Base-by-base conservation (phyloP, 2,329 filamentous ascomycete genomes). In the Salinomyces thailandicus region DNA sequence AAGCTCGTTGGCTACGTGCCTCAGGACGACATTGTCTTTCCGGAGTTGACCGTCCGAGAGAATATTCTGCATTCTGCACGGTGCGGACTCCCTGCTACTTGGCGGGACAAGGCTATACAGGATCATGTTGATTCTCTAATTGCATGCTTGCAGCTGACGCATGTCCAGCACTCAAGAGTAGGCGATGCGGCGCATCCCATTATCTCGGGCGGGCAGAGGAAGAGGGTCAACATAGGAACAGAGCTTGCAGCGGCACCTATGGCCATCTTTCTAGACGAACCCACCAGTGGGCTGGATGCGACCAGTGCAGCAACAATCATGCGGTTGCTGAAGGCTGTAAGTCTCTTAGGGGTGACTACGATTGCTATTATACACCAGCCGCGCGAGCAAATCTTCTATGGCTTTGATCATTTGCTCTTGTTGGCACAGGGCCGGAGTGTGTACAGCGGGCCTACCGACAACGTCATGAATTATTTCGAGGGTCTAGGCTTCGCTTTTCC, bases 1-100 rank as follows among this genome's bases (percentile, higher is more conserved):
- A 74, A 75, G 49, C 59, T 76, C 39, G 74, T 77, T 17, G 73
- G 73, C 15, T 77, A 75, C 41, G 73, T 78, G 3, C 73, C 74
- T 1, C 73, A 78, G 46, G 71, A 77, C 42, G 75, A 77, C 49
- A 66, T 77, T 17, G 65, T 77, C 3, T 60, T 76, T 7, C 69
- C 72, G 0, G 71, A 78, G 48, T 54, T 78, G 31, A 78, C 73
- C 0, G 73, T 78, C 4, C 66, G 67, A 34, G 75, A 79, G 51
- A 78, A 77, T 39, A 75, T 79, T 28, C 57, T 75, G 4, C 72
- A 77, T 43, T 75, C 72, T 0, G 74, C 72, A 12, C 62, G 66
- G 11, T 62, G 75, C 20, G 64, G 71, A 12, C 57, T 77, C 11
- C 71, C 73, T 0, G 57, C 63, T 2, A 66, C 59, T 4, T 76